Evolutionary conservation across 257 asterid species (phyloP).

Genomic region (Ilex aquifolium): DNA sequence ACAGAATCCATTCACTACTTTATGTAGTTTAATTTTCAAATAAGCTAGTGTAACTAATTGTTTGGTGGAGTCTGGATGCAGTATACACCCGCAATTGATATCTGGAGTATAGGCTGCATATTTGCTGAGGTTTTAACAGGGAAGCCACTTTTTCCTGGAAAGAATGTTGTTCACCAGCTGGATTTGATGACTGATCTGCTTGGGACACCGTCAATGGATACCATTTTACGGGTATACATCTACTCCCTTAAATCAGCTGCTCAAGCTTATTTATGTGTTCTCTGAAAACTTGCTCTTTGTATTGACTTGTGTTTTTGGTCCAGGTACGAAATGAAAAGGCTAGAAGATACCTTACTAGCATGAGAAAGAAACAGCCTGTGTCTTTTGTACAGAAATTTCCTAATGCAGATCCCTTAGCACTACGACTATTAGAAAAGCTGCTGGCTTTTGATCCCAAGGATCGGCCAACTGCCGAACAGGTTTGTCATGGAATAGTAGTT

Average conservation of each 20-base stretch:
- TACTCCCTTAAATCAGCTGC: slow-evolving; percentile 1
- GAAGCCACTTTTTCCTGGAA: slow-evolving; percentile 85
- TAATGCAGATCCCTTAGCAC: neutral
- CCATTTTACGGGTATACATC: slow-evolving; percentile 62
- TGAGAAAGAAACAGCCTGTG: neutral
- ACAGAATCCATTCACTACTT: no score
- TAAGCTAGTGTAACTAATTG: neutral
- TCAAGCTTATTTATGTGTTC: no score
- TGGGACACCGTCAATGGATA: slow-evolving; percentile 82
- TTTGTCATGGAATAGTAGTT: neutral
- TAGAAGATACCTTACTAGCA: neutral
- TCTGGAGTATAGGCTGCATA: slow-evolving; percentile 95
- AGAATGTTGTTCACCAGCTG: slow-evolving; percentile 86
- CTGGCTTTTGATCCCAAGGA: neutral
- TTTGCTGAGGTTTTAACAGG: slow-evolving; percentile 90
- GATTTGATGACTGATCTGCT: slow-evolving; percentile 88
- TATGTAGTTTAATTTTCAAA: slow-evolving; percentile 5
- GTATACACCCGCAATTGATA: slow-evolving; percentile 95
- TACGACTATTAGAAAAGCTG: neutral
- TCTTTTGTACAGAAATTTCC: neutral
- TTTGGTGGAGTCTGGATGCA: slow-evolving; percentile 23
- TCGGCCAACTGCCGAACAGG: slow-evolving; percentile 1
- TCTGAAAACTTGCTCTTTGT: slow-evolving; percentile 2
- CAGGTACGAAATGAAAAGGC: slow-evolving; percentile 1
- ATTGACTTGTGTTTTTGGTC: neutral